These are phyloP conservation scores for Rosellinia necatrix DNA, from an alignment of 2,329 filamentous ascomycete genomes.

Conservation along the genomic window DNA sequence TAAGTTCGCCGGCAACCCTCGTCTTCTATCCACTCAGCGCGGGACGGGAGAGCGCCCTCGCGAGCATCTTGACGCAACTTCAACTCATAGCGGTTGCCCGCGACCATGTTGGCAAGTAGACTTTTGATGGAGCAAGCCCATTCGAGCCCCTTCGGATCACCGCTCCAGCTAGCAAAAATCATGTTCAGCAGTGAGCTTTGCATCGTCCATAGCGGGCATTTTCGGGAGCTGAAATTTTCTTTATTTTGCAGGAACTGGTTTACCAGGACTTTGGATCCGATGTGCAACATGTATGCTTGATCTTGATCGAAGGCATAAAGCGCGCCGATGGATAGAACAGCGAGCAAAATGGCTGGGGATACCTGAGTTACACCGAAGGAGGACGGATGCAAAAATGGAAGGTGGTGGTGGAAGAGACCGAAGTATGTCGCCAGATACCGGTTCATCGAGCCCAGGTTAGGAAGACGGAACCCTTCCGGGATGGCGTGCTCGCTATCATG, in stretches of 20 bases:
- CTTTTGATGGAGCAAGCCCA: constrained; percentile 99
- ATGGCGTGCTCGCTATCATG: constrained; percentile 82
- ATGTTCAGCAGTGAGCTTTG: constrained; percentile 96
- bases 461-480: constrained; percentile 87
- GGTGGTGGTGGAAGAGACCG: constrained; percentile 92
- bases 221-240: constrained; percentile 97
- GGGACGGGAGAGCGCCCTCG: constrained; percentile 73
- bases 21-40: constrained; percentile 93
- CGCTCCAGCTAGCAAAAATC: constrained; percentile 99
- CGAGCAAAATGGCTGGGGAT: constrained; percentile 82
- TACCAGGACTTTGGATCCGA: constrained; percentile 94
- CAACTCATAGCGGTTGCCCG: constrained; percentile 93
- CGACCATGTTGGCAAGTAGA: constrained; percentile 96
- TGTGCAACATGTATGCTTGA: constrained; percentile 95
- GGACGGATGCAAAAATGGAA: constrained; percentile 91
- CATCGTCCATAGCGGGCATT: constrained; percentile 98
- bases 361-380: constrained; percentile 83
- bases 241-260: constrained; percentile 98
- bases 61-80: constrained; percentile 91
- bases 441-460: constrained; percentile 79
- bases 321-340: constrained; percentile 92
- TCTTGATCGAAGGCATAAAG: constrained; percentile 97
- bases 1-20: constrained; percentile 96
- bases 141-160: constrained; percentile 94
- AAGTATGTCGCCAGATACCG: constrained; percentile 96